These are phyloP conservation scores for Penicillium olsonii DNA, from an alignment of 2,329 filamentous ascomycete species.

Conservation along the genomic window DNA sequence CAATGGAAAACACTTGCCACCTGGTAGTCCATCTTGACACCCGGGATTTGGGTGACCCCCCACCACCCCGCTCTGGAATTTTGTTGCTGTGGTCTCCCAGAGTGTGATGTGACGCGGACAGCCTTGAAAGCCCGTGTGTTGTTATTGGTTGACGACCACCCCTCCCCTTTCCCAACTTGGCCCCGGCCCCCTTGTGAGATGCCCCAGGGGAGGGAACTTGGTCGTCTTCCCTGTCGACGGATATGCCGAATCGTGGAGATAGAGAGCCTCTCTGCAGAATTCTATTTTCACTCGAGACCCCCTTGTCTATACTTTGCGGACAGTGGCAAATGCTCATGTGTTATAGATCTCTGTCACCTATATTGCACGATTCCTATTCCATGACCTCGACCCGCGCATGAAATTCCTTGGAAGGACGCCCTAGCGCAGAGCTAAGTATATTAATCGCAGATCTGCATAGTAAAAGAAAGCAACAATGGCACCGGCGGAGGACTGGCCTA, in stretches of 20 bases:
- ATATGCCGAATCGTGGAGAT: neutral
- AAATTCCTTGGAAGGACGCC: neutral
- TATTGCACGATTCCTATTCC: neutral
- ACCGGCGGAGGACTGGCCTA: neutral
- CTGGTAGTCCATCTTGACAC: neutral
- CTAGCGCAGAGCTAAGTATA: neutral
- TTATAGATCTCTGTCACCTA: no score
- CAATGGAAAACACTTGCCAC: neutral
- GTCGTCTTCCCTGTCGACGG: neutral
- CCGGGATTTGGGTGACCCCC: slow-evolving; percentile 2
- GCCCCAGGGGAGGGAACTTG: neutral
- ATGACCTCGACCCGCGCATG: neutral
- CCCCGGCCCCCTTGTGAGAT: neutral
- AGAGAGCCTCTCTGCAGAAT: neutral
- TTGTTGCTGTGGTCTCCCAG: neutral
- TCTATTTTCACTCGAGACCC: neutral
- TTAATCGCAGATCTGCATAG: neutral
- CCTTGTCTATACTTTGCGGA: neutral
- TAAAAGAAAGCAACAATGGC: slow-evolving; percentile 5
- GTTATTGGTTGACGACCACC: neutral
- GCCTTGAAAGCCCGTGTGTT: slow-evolving; percentile 3
- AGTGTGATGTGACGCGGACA: slow-evolving; percentile 6
- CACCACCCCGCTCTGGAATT: slow-evolving; percentile 6
- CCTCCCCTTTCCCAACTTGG: neutral
- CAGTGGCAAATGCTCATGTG: no score